phyloP scores from a whole-genome alignment of 2,329 filamentous ascomycete species.

The Cercospora beticola region DNA sequence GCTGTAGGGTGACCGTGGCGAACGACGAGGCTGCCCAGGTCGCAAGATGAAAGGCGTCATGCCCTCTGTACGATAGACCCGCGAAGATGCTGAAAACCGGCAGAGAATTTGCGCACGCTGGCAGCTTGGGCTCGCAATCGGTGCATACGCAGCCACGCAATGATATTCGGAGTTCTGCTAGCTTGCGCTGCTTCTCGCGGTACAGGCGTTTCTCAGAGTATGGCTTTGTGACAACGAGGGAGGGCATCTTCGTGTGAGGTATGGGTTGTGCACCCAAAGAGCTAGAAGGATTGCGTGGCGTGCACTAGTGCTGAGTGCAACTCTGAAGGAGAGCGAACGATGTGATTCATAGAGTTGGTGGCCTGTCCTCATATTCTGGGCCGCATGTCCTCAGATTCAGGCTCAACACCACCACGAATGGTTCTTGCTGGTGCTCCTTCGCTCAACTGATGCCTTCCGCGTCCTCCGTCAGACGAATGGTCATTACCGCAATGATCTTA shows the following conservation, averaged over 20 bases:
- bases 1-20: neutral
- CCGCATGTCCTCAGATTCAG: neutral
- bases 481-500: neutral
- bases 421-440: neutral
- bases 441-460: neutral
- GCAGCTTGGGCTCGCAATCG: slow-evolving; percentile 3
- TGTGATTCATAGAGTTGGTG: neutral
- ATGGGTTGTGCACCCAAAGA: neutral
- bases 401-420: neutral
- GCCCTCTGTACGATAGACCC: neutral
- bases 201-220: neutral
- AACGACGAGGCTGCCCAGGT: slow-evolving; percentile 9
- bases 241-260: neutral
- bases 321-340: neutral
- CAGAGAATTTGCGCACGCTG: neutral
- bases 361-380: neutral
- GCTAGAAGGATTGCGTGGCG: neutral
- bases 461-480: neutral
- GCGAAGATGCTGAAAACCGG: neutral
- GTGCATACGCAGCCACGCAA: slow-evolving; percentile 13
- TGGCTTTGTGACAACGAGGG: neutral
- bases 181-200: neutral
- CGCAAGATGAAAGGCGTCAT: slow-evolving; percentile 15
- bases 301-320: neutral
- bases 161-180: neutral